Percentiles rank a stretch among this genome's conserved stretches.
Conservation (phyloP, 176 grass and related monocot species). For the Avena sativa region DNA sequence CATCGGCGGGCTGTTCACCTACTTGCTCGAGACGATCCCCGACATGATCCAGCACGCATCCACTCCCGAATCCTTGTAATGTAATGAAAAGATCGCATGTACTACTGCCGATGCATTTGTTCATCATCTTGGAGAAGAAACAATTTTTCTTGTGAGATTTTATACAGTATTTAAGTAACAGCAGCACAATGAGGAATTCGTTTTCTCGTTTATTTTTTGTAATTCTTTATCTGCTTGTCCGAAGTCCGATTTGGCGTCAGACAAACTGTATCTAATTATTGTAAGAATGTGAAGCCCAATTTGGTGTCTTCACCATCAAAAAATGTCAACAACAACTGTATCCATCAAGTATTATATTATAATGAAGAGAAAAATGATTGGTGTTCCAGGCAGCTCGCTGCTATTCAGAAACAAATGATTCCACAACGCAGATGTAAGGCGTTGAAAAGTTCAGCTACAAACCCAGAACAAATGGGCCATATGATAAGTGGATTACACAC, state of each 20-base stretch:
- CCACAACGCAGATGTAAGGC: neutral
- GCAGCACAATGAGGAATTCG: neutral
- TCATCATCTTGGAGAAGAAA: neutral
- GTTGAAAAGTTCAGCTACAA: neutral
- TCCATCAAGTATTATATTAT: neutral
- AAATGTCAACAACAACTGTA: neutral
- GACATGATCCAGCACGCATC: constrained; percentile 38
- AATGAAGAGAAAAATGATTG: neutral
- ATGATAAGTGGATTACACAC: too few relatives aligned
- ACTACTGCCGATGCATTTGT: neutral
- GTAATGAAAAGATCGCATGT: neutral
- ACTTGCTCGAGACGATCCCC: constrained; percentile 74
- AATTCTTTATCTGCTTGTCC: neutral
- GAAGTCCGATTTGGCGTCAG: neutral
- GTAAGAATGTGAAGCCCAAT: neutral
- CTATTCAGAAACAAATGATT: neutral
- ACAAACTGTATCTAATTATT: neutral
- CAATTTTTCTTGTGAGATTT: neutral
- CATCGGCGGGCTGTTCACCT: constrained; percentile 70
- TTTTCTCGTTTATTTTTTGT: neutral
- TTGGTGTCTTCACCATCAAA: constrained; percentile 2
- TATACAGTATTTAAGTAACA: neutral
- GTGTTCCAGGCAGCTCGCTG: neutral
- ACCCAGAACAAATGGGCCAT: neutral
- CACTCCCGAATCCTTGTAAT: neutral